Evolutionary conservation across 2,329 filamentous ascomycete genomes (phyloP).

Genomic region (Magnaporthiopsis incrustans): DNA sequence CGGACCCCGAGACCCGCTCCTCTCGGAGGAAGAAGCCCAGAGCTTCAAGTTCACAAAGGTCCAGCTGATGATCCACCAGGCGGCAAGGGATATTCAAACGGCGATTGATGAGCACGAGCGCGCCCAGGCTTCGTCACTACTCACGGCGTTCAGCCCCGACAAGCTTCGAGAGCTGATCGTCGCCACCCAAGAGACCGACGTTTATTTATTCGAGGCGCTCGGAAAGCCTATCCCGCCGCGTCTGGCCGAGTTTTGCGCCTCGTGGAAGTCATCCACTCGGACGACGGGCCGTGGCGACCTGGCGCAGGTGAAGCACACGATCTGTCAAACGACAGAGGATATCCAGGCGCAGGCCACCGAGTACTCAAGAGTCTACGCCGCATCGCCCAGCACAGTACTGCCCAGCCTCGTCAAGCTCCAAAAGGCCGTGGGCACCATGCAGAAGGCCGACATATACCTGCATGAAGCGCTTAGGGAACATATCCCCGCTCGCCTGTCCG

Average conservation of each 20-base stretch:
- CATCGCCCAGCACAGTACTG: neutral
- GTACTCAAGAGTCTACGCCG: neutral
- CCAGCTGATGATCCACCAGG: slow-evolving; percentile 1
- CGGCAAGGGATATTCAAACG: neutral
- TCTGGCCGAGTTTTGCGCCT: neutral
- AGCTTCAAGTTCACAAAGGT: neutral
- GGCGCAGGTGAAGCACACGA: neutral
- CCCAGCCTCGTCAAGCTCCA: neutral
- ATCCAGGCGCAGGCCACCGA: neutral
- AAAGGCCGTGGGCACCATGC: neutral
- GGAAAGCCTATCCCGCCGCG: neutral
- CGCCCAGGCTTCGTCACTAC: too few species aligned
- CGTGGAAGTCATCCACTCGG: neutral
- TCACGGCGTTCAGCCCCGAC: too few species aligned
- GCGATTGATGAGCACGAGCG: neutral
- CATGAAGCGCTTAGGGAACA: neutral
- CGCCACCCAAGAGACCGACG: neutral
- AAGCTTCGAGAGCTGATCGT: neutral
- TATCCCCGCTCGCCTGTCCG: neutral
- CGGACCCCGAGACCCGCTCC: neutral
- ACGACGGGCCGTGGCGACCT: neutral
- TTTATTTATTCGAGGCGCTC: neutral
- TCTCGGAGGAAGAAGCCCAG: neutral
- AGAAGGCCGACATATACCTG: neutral
- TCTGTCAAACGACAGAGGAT: neutral